Percentiles rank a stretch among this genome's conserved stretches.
phyloP scores from a whole-genome alignment of 2,329 filamentous ascomycete species.

The Aspergillus tamarii region DNA sequence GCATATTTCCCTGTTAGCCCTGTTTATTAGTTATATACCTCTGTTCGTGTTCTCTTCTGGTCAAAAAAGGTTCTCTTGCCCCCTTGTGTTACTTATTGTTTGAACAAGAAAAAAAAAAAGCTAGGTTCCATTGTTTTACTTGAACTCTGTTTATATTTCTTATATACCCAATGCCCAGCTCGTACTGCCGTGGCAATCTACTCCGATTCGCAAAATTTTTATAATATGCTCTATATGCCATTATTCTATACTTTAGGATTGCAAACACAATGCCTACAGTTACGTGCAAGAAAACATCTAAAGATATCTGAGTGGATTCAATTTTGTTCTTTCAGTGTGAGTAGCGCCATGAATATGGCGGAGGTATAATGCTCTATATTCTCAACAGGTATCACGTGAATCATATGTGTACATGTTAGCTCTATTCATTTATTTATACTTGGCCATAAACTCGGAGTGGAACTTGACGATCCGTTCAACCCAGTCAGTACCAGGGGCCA shows the following conservation, averaged over 20 bases:
- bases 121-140: no score
- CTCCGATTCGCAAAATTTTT: background rate
- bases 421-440: constrained; percentile 55
- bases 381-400: constrained; percentile 1
- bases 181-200: background rate
- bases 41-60: background rate
- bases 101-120: background rate
- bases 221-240: background rate
- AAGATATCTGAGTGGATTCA: background rate
- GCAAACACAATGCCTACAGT: background rate
- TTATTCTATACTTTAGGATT: no score
- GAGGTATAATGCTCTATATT: constrained; percentile 10
- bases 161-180: background rate
- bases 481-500: constrained; percentile 96
- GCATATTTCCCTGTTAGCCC: background rate
- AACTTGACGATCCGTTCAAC: constrained; percentile 84
- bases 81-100: background rate
- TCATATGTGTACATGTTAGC: background rate
- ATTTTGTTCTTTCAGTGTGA: background rate
- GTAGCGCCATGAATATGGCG: background rate
- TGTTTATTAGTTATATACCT: constrained; percentile 3
- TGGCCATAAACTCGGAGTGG: constrained; percentile 85
- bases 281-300: background rate
- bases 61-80: background rate
- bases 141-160: no score